Percentiles rank a stretch among this genome's conserved stretches.
Conservation (phyloP, 2,329 filamentous ascomycete genomes). For the Colletotrichum eremochloae region DNA sequence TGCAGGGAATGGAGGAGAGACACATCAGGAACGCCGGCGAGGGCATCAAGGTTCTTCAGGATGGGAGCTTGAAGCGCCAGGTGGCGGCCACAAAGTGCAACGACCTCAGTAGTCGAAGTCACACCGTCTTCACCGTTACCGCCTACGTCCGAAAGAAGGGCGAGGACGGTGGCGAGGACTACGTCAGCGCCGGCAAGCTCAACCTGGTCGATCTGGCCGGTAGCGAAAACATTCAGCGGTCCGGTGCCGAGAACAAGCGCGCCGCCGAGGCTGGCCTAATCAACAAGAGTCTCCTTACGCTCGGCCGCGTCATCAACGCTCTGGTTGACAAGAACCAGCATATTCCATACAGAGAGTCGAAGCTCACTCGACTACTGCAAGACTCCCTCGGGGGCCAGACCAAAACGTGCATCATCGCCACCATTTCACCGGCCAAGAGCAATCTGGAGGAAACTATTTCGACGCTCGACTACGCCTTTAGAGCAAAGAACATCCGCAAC, state of each 20-base stretch:
- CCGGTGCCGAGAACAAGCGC: slow-evolving; percentile 97
- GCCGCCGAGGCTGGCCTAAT: slow-evolving; percentile 96
- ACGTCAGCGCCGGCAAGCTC: slow-evolving; percentile 90
- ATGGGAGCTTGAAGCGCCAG: slow-evolving; percentile 92
- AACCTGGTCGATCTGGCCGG: slow-evolving; percentile 97
- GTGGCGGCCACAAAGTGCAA: slow-evolving; percentile 99
- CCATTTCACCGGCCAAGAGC: slow-evolving; percentile 91
- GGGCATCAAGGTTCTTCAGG: slow-evolving; percentile 89
- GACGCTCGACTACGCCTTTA: slow-evolving; percentile 96
- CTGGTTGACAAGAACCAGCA: slow-evolving; percentile 90
- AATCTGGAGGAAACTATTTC: slow-evolving; percentile 99
- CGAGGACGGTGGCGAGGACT: slow-evolving; percentile 90
- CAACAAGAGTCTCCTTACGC: slow-evolving; percentile 95
- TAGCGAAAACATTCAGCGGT: slow-evolving; percentile 97
- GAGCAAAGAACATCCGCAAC: slow-evolving; percentile 98
- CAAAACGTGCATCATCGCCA: slow-evolving; percentile 99
- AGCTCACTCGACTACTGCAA: slow-evolving; percentile 78
- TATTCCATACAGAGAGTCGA: slow-evolving; percentile 94
- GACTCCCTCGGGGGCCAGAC: slow-evolving; percentile 95
- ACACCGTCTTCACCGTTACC: slow-evolving; percentile 97
- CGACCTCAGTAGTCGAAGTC: slow-evolving; percentile 94
- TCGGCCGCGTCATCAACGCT: slow-evolving; percentile 97
- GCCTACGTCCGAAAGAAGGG: slow-evolving; percentile 86
- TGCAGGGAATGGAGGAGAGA: slow-evolving; percentile 98
- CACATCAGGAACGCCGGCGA: slow-evolving; percentile 88